Percentiles rank a stretch among this genome's conserved stretches.
Conservation (phyloP, 208 protist genomes). For the Porcisia hertigi region DNA sequence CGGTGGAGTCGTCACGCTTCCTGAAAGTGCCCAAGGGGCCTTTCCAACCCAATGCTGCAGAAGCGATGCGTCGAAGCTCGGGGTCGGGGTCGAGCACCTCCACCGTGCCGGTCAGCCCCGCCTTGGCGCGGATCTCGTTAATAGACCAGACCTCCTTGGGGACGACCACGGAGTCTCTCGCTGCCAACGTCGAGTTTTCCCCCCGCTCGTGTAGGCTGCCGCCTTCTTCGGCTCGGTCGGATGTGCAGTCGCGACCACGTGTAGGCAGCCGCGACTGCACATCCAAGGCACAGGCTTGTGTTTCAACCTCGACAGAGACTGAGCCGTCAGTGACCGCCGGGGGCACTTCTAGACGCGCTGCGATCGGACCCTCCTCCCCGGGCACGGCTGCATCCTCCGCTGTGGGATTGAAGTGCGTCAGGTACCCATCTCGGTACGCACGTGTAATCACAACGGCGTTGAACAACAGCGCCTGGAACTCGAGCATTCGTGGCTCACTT, state of each 20-base stretch:
- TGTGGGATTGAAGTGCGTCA: slow-evolving; percentile 2
- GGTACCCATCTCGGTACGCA: slow-evolving; percentile 6
- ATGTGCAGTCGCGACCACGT: not conserved
- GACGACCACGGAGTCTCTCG: slow-evolving; percentile 23
- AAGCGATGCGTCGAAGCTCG: slow-evolving; percentile 10
- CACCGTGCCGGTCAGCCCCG: slow-evolving; percentile 32
- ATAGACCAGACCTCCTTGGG: slow-evolving; percentile 41
- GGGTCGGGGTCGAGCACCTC: slow-evolving; percentile 39
- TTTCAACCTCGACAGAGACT: not conserved
- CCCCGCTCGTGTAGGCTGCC: not conserved
- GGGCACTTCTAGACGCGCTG: not conserved
- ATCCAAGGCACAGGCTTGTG: not conserved
- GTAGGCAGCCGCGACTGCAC: not conserved
- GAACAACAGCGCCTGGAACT: slow-evolving; percentile 55
- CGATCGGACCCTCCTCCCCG: not conserved
- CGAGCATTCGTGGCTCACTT: slow-evolving; percentile 46
- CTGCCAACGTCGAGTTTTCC: not conserved
- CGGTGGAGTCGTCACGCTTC: not conserved
- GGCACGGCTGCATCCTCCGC: not conserved
- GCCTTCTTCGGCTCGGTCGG: not conserved
- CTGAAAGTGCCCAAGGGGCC: not conserved
- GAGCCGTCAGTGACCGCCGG: not conserved
- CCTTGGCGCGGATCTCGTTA: slow-evolving; percentile 25
- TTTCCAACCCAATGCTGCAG: not conserved
- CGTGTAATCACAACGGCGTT: slow-evolving; percentile 34